Conservation (phyloP, 140 eudicot genomes). For the Stevia rebaudiana region DNA sequence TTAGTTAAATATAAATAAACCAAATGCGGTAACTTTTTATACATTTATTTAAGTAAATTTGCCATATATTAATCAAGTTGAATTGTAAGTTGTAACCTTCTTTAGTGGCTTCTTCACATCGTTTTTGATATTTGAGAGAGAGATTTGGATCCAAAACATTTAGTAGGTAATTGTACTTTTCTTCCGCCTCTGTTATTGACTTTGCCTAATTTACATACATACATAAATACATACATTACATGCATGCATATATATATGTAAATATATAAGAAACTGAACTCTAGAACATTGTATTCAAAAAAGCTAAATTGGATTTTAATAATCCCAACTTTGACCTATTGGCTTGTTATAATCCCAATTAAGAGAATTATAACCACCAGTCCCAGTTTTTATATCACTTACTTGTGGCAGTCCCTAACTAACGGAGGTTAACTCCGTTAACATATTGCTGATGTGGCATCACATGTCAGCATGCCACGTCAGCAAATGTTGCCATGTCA, state of each 20-base stretch:
- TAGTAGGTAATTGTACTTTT: constrained; percentile 47
- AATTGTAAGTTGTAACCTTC: constrained; percentile 69
- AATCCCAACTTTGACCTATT: no score
- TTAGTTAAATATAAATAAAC: constrained; percentile 4
- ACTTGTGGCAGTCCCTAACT: no score
- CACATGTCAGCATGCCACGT: no score
- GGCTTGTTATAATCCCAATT: no score
- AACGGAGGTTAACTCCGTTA: no score
- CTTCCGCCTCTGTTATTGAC: constrained; percentile 67
- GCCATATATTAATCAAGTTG: not conserved
- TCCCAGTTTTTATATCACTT: no score
- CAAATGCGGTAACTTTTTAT: not conserved
- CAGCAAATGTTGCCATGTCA: no score
- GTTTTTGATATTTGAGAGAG: constrained; percentile 51
- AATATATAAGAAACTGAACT: not conserved
- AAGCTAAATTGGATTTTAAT: no score
- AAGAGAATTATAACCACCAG: no score
- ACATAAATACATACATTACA: no score
- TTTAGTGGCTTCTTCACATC: constrained; percentile 96
- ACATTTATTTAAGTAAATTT: not conserved
- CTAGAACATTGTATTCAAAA: not conserved
- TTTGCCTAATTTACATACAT: constrained; percentile 73
- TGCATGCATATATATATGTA: not conserved
- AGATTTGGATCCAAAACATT: constrained; percentile 63
- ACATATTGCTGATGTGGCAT: no score